A percentile compares a stretch with the other conserved stretches of the same genome.
phyloP scores from a whole-genome alignment of 805 yeast genomes.

The Metschnikowia gelsemii region DNA sequence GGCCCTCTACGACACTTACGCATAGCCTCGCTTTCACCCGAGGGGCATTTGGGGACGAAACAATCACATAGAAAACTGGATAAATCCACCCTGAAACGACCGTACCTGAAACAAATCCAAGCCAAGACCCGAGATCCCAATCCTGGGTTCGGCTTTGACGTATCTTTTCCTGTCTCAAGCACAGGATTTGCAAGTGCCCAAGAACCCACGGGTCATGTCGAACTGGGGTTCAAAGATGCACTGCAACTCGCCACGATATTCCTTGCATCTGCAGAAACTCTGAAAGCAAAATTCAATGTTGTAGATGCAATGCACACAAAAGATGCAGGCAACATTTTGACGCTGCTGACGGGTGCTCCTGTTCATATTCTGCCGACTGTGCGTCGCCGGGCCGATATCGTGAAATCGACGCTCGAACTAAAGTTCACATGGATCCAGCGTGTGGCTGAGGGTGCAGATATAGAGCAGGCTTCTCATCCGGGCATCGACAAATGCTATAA shows the following conservation, averaged over 20 bases:
- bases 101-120: slow-evolving; percentile 7
- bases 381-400: slow-evolving; percentile 48
- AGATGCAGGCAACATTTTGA: slow-evolving; percentile 2
- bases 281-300: slow-evolving; percentile 17
- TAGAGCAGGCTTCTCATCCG: slow-evolving; percentile 30
- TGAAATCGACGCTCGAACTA: slow-evolving; percentile 46
- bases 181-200: too few species aligned
- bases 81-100: neutral
- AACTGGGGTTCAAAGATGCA: slow-evolving; percentile 1
- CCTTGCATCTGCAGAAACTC: slow-evolving; percentile 12
- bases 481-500: slow-evolving; percentile 71
- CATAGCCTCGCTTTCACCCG: slow-evolving; percentile 11
- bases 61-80: neutral
- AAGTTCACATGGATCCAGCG: slow-evolving; percentile 51
- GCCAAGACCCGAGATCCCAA: slow-evolving; percentile 8
- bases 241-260: slow-evolving; percentile 19
- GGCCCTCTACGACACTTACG: slow-evolving; percentile 12
- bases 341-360: slow-evolving; percentile 11
- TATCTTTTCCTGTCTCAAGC: too few species aligned
- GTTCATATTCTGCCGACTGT: slow-evolving; percentile 35
- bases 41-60: neutral
- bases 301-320: slow-evolving; percentile 13
- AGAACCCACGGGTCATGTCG: neutral
- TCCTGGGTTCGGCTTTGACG: slow-evolving; percentile 15
- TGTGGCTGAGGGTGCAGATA: slow-evolving; percentile 30